Conservation (phyloP, 805 yeast species). For the Kuraishia cidri region DNA sequence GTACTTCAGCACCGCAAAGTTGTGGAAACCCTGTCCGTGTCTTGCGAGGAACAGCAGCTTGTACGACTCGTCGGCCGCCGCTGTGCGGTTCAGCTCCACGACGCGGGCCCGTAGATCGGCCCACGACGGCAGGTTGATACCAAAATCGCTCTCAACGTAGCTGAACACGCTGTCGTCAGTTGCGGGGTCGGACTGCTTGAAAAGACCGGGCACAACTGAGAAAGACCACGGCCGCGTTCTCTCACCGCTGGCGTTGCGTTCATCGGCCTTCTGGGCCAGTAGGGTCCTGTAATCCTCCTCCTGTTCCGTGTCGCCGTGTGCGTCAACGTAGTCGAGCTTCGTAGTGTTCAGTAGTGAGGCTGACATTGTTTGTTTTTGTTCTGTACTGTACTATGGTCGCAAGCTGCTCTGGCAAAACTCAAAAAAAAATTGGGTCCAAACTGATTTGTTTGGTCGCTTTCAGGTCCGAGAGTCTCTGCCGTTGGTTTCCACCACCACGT, state of each 20-base stretch:
- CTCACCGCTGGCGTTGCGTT: slow-evolving; percentile 16
- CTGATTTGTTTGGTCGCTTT: no score
- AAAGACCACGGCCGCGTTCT: slow-evolving; percentile 32
- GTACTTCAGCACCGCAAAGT: slow-evolving; percentile 41
- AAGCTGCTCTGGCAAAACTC: no score
- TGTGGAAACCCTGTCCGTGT: slow-evolving; percentile 68
- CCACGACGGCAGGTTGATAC: slow-evolving; percentile 33
- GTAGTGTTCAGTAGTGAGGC: slow-evolving; percentile 4
- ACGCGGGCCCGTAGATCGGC: slow-evolving; percentile 21
- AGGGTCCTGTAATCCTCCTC: slow-evolving; percentile 7
- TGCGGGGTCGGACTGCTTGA: slow-evolving; percentile 31
- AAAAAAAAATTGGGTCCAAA: no score
- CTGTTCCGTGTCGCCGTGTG: slow-evolving; percentile 13
- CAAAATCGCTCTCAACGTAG: slow-evolving; percentile 32
- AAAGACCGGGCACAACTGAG: slow-evolving; percentile 39
- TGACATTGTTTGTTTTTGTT: no score
- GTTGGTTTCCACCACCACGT: no score
- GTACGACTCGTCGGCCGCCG: slow-evolving; percentile 27
- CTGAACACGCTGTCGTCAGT: slow-evolving; percentile 40
- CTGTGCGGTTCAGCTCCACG: slow-evolving; percentile 22
- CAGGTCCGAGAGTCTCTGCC: no score
- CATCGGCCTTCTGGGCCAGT: slow-evolving; percentile 3
- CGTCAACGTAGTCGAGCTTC: slow-evolving; percentile 15
- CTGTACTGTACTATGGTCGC: no score
- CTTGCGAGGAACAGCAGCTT: slow-evolving; percentile 48